Percentiles rank a stretch among this genome's conserved stretches.
These are phyloP conservation scores for Solanum chmielewskii DNA, from an alignment of 257 asterid species.

Conservation along the genomic window DNA sequence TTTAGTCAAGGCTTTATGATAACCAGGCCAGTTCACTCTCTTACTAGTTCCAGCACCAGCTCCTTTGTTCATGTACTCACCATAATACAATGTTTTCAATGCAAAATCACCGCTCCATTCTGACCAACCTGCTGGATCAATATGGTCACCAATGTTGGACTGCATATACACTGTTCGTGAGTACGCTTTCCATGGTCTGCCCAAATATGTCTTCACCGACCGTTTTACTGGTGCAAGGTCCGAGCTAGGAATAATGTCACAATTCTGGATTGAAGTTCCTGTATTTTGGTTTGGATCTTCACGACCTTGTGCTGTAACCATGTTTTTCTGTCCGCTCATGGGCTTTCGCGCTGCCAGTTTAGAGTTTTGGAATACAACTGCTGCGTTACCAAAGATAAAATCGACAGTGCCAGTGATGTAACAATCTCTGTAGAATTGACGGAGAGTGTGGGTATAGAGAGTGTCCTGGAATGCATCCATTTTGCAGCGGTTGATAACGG, in stretches of 20 bases:
- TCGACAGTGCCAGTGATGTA: constrained; percentile 43
- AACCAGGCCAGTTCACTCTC: constrained; percentile 13
- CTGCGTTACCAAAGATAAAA: constrained; percentile 46
- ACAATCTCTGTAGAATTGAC: constrained; percentile 50
- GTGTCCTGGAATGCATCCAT: constrained; percentile 45
- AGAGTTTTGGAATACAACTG: constrained; percentile 32
- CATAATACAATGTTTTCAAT: constrained; percentile 4
- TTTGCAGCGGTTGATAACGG: constrained; percentile 33
- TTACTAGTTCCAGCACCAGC: constrained; percentile 6
- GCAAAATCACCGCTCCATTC: constrained; percentile 7
- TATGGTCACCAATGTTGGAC: constrained; percentile 3
- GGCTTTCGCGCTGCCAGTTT: constrained; percentile 24
- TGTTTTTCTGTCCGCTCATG: constrained; percentile 22
- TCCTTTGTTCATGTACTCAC: constrained; percentile 13
- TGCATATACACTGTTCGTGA: constrained; percentile 10
- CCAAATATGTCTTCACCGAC: neutral
- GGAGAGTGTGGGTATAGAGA: constrained; percentile 30
- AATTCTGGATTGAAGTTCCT: constrained; percentile 32
- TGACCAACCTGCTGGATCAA: constrained; percentile 15
- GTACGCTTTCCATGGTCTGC: constrained; percentile 20
- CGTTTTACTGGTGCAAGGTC: constrained; percentile 5
- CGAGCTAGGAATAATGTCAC: constrained; percentile 1
- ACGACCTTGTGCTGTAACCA: constrained; percentile 49
- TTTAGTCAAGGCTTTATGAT: neutral
- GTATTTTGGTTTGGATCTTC: constrained; percentile 22